These are phyloP conservation scores for Epichloe amarillans DNA, from an alignment of 2,329 filamentous ascomycete species.

Conservation along the genomic window DNA sequence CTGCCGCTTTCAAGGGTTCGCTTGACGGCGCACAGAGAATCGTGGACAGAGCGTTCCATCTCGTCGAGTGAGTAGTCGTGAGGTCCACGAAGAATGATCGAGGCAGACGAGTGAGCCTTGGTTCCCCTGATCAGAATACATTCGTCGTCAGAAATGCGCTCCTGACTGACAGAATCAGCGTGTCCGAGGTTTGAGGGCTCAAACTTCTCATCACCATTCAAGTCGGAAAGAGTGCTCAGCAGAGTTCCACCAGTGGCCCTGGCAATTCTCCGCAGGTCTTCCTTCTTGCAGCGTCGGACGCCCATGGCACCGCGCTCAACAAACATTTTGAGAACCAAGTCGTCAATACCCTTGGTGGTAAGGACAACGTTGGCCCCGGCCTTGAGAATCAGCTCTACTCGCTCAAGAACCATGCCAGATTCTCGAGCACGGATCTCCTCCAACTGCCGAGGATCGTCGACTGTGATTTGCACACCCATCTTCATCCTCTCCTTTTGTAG, in stretches of 20 bases:
- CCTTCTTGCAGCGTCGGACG: constrained; percentile 94
- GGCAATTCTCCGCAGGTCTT: constrained; percentile 89
- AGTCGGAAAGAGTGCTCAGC: constrained; percentile 82
- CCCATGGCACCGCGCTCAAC: constrained; percentile 93
- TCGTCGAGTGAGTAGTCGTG: constrained; percentile 97
- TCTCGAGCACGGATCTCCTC: constrained; percentile 94
- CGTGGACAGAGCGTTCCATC: constrained; percentile 98
- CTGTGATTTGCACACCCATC: constrained; percentile 93
- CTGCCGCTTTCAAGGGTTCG: constrained; percentile 90
- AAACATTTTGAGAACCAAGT: constrained; percentile 87
- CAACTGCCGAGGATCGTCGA: constrained; percentile 92
- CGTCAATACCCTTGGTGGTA: constrained; percentile 97
- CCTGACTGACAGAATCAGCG: constrained; percentile 93
- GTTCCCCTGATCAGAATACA: constrained; percentile 95
- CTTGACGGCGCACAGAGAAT: constrained; percentile 94
- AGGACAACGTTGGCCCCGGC: constrained; percentile 90
- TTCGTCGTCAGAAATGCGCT: constrained; percentile 97
- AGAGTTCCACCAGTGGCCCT: constrained; percentile 91
- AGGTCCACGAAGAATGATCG: constrained; percentile 85
- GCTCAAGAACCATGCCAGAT: constrained; percentile 82
- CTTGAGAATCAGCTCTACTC: constrained; percentile 95
- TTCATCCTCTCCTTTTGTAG: constrained; percentile 99
- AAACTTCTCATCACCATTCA: constrained; percentile 96
- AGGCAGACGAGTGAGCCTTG: constrained; percentile 85
- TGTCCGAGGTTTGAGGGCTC: constrained; percentile 79